Base-by-base conservation (phyloP, 1,284 basidiomycete genomes). In the Polyporus tsugae region DNA sequence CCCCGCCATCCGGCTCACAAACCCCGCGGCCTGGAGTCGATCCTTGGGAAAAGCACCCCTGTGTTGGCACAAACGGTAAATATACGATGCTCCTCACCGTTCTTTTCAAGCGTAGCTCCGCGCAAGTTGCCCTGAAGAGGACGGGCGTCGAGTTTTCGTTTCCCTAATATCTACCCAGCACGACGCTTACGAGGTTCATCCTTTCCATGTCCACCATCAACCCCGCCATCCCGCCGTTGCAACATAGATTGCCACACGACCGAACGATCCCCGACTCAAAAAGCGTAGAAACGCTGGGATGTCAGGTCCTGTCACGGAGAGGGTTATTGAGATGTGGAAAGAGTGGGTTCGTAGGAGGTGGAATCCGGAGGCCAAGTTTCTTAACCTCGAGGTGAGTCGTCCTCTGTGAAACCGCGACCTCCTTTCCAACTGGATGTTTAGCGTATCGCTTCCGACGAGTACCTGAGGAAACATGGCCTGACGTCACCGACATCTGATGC, bases 341-440 rank as follows among this genome's bases (percentile, higher is more conserved):
- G 86, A 91, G 74, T 85, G 94, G 75, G 89, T 95, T 38, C 81
- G 88, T 70, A 87, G 83, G 70, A 85, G 93, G 62, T 95, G 87
- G 84, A 89, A 92, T 78, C 76, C 89, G 5, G 87, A 92, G 55
- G 79, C 83, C 3, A 86, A 85, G 72, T 94, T 91, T 78, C 84
- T 96, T 62, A 94, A 96, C 77, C 88, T 96, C 63, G 93, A 93
- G 83, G 92, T 93, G 77, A 79, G 88, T 78, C 6, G 15, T 17
- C 41, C 70, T 38, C 38, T 53, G 17, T 13, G n/a, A 11, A 2
- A 7, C 39, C 29, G 6, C 36, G 6, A 19, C 33, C 39, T 36
- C 19, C 58, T 29, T 60, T 17, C 63, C 68, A 11, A 70, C 41
- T 29, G 63, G 60, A 35, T 52, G 6, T 29, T 53, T 69, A 87